These are phyloP conservation scores for Pleurotus pulmonarius DNA, from an alignment of 768 basidiomycete species.

Conservation along the genomic window DNA sequence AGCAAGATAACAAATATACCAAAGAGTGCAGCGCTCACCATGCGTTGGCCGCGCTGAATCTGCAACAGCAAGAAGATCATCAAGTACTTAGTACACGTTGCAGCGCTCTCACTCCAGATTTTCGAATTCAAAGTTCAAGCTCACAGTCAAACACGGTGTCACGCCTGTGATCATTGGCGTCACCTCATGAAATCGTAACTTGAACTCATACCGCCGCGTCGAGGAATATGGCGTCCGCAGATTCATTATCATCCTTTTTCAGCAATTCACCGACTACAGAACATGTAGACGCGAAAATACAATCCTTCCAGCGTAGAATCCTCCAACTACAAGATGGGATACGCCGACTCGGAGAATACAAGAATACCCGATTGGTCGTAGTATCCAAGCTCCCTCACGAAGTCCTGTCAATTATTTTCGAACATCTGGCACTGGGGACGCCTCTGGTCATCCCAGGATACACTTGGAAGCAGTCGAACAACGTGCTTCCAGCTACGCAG, in stretches of 20 bases:
- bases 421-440: neutral
- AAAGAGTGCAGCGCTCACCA: no score
- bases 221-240: no score
- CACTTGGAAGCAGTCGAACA: neutral
- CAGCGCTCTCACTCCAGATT: no score
- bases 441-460: neutral
- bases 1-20: no score
- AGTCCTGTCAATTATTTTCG: neutral
- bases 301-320: neutral
- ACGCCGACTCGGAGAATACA: neutral
- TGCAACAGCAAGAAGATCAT: no score
- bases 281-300: neutral
- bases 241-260: neutral
- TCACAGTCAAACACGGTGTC: no score
- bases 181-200: no score
- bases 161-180: no score
- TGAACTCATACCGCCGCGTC: no score
- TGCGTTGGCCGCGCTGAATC: no score
- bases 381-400: neutral
- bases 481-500: neutral
- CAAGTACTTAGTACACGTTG: no score
- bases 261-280: neutral
- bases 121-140: no score
- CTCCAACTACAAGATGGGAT: neutral
- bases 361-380: neutral